A percentile compares a stretch with the other conserved stretches of the same genome.
phyloP scores from a whole-genome alignment of 2,329 filamentous ascomycete species.

The Simplicillium aogashimaense region DNA sequence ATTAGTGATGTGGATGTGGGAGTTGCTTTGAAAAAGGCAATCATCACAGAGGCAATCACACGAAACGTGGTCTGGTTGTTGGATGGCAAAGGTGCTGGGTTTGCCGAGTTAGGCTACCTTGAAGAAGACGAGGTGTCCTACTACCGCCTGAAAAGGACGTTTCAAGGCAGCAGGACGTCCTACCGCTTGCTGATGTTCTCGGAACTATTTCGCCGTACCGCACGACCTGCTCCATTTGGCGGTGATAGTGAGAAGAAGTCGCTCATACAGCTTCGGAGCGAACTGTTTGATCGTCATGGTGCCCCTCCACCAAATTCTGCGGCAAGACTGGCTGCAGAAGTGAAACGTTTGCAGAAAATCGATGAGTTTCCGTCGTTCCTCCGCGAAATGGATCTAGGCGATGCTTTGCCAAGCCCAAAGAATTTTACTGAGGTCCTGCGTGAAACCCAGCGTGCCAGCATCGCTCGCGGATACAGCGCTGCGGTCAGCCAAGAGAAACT shows the following conservation, averaged over 20 bases:
- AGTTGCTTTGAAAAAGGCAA: constrained; percentile 23
- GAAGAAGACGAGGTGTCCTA: constrained; percentile 28
- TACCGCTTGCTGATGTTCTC: constrained; percentile 44
- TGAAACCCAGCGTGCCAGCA: constrained; percentile 21
- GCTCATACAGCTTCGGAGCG: constrained; percentile 28
- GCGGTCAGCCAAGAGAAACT: constrained; percentile 3
- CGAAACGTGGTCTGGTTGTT: constrained; percentile 43
- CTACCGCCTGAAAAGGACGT: constrained; percentile 37
- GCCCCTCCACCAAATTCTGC: constrained; percentile 31
- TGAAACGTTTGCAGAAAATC: constrained; percentile 31
- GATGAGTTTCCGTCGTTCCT: constrained; percentile 31
- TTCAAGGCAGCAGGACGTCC: constrained; percentile 32
- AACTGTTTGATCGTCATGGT: constrained; percentile 35
- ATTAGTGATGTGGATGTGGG: constrained; percentile 32
- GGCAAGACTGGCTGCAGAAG: constrained; percentile 26
- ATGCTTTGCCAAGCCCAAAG: constrained; percentile 9
- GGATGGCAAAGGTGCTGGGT: constrained; percentile 21
- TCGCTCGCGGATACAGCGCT: constrained; percentile 19
- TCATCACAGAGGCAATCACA: constrained; percentile 38
- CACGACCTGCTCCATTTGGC: constrained; percentile 20
- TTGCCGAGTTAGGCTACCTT: constrained; percentile 34
- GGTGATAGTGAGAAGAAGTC: constrained; percentile 12
- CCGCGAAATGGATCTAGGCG: constrained; percentile 27
- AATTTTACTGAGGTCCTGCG: constrained; percentile 23
- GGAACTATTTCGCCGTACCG: constrained; percentile 35